phyloP scores from a whole-genome alignment of 192 early-diverging fungal genomes.

The Chytriomyces sp. region DNA sequence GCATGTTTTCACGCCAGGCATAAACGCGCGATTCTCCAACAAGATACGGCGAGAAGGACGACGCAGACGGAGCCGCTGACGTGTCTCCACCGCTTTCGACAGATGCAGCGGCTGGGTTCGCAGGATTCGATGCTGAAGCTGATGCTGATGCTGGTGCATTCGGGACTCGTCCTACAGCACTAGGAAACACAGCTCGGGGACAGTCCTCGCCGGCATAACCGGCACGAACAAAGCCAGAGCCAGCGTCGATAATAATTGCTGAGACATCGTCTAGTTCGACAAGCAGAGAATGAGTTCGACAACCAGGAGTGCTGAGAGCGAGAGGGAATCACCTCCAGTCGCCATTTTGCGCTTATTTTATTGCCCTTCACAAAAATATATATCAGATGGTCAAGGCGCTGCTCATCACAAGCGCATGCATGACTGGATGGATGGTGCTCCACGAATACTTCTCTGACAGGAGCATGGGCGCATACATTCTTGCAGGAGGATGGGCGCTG shows the following conservation, averaged over 20 bases:
- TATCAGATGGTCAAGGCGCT: no score
- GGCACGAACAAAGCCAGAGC: slow-evolving; percentile 83
- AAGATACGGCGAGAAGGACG: slow-evolving; percentile 20
- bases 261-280: slow-evolving; percentile 80
- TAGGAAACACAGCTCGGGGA: slow-evolving; percentile 86
- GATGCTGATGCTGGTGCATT: no score
- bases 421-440: no score
- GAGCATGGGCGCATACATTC: no score
- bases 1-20: slow-evolving; percentile 76
- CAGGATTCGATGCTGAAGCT: neutral
- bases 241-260: slow-evolving; percentile 92
- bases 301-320: no score
- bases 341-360: no score
- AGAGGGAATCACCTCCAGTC: no score
- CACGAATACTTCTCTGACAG: no score
- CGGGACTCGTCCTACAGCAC: slow-evolving; percentile 62
- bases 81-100: slow-evolving; percentile 40
- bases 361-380: no score
- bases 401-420: no score
- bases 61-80: neutral
- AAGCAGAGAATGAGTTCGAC: no score
- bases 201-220: slow-evolving; percentile 98
- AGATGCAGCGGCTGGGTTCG: neutral
- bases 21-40: slow-evolving; percentile 52
- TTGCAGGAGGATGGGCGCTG: no score